phyloP scores from a whole-genome alignment of 768 basidiomycete genomes.

The Daedalea quercina region DNA sequence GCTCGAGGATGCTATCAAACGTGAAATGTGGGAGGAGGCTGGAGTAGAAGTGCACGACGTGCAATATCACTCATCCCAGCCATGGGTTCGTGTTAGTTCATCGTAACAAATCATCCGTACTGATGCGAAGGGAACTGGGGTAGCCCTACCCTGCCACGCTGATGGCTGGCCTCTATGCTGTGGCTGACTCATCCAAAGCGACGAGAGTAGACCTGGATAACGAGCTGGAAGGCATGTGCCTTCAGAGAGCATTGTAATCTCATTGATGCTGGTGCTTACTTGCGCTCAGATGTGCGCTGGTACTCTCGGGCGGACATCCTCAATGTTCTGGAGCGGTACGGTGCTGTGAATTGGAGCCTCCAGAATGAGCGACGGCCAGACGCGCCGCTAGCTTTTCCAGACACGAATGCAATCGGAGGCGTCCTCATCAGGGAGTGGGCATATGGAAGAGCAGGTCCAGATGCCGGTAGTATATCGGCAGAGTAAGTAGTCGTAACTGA shows the following conservation, averaged over 20 bases:
- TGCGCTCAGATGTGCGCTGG: slow-evolving; percentile 74
- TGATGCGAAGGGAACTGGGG: background rate
- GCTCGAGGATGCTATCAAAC: slow-evolving; percentile 86
- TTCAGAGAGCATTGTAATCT: background rate
- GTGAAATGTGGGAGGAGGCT: slow-evolving; percentile 96
- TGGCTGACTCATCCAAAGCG: slow-evolving; percentile 63
- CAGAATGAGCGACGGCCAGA: slow-evolving; percentile 41
- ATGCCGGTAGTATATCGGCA: too few species aligned
- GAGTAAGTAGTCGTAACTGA: too few species aligned
- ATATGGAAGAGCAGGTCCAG: slow-evolving; percentile 40
- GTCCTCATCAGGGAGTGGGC: slow-evolving; percentile 81
- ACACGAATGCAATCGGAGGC: slow-evolving; percentile 75
- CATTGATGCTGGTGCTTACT: background rate
- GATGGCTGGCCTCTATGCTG: slow-evolving; percentile 87
- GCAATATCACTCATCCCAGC: slow-evolving; percentile 79
- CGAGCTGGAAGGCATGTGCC: slow-evolving; percentile 74
- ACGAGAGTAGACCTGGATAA: slow-evolving; percentile 89
- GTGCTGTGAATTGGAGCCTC: slow-evolving; percentile 42
- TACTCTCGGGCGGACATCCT: slow-evolving; percentile 72
- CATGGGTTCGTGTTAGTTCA: slow-evolving; percentile 53
- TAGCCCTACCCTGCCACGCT: slow-evolving; percentile 88
- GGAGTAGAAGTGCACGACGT: slow-evolving; percentile 84
- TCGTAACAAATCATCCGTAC: background rate
- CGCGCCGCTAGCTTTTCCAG: slow-evolving; percentile 68
- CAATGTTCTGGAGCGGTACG: slow-evolving; percentile 48